phyloP scores from a whole-genome alignment of 2,329 filamentous ascomycete genomes.

The Rhinocladiella similis region DNA sequence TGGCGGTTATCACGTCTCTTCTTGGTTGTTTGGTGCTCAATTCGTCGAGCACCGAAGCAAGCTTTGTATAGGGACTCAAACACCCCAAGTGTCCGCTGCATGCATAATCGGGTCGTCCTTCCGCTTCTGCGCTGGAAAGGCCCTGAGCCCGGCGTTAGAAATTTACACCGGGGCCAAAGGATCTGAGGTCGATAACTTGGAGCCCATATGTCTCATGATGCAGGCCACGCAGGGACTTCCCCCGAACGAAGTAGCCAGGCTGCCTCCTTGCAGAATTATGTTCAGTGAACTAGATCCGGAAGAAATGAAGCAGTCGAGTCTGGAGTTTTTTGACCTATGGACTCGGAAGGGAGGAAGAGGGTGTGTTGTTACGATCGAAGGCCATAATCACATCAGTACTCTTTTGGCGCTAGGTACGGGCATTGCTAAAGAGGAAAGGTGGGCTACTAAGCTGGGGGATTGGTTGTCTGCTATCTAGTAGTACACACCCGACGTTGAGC shows the following conservation, averaged over 20 bases:
- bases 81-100: background rate
- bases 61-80: background rate
- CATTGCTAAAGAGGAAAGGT: slow-evolving; percentile 4
- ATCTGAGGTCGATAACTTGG: background rate
- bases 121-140: slow-evolving; percentile 10
- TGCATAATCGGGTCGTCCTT: slow-evolving; percentile 9
- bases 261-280: slow-evolving; percentile 10
- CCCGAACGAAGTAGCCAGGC: background rate
- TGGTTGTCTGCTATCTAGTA: no score
- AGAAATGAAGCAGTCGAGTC: slow-evolving; percentile 16
- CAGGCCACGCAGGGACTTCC: slow-evolving; percentile 2
- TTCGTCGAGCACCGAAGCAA: slow-evolving; percentile 8
- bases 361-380: slow-evolving; percentile 8
- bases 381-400: slow-evolving; percentile 18
- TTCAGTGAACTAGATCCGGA: slow-evolving; percentile 19
- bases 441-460: no score
- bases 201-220: slow-evolving; percentile 17
- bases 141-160: slow-evolving; percentile 2
- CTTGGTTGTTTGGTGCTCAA: slow-evolving; percentile 35
- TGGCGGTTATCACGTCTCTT: slow-evolving; percentile 41
- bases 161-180: slow-evolving; percentile 16
- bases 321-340: slow-evolving; percentile 20
- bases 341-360: slow-evolving; percentile 1
- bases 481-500: no score
- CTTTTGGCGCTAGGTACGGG: slow-evolving; percentile 8